Evolutionary conservation across 2,329 filamentous ascomycete species (phyloP).

Genomic region (Ophiognomonia clavigignenti-juglandacearum): DNA sequence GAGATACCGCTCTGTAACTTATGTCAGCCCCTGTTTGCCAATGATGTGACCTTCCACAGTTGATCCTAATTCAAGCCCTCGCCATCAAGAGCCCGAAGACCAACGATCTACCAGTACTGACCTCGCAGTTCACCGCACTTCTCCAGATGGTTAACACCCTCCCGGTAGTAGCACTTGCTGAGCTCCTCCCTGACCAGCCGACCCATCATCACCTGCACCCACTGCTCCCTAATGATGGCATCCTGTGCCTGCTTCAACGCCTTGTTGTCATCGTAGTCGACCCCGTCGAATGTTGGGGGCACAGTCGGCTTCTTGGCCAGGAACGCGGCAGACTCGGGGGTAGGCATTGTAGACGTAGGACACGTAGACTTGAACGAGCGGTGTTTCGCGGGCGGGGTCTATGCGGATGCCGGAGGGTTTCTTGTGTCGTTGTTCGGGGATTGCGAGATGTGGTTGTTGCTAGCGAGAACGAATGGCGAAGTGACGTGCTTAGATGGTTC

Average conservation of each 20-base stretch:
- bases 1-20: conserved; percentile 75
- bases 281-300: conserved; percentile 77
- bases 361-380: neutral
- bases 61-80: too few relatives aligned
- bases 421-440: neutral
- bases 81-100: neutral
- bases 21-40: conserved; percentile 5
- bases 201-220: conserved; percentile 87
- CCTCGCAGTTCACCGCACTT: conserved; percentile 80
- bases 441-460: conserved; percentile 4
- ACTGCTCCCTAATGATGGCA: conserved; percentile 78
- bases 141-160: conserved; percentile 84
- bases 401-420: neutral
- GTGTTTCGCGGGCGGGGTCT: neutral
- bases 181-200: conserved; percentile 76
- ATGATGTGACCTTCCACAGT: too few relatives aligned
- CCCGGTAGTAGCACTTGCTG: conserved; percentile 77
- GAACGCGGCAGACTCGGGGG: conserved; percentile 76
- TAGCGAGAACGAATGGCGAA: conserved; percentile 9
- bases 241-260: conserved; percentile 80
- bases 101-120: conserved; percentile 39
- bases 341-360: conserved; percentile 57
- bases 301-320: conserved; percentile 80
- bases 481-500: conserved; percentile 11
- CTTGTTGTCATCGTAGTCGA: conserved; percentile 80